Conservation (phyloP, 2,329 filamentous ascomycete species). For the Achaetomium macrosporum region DNA sequence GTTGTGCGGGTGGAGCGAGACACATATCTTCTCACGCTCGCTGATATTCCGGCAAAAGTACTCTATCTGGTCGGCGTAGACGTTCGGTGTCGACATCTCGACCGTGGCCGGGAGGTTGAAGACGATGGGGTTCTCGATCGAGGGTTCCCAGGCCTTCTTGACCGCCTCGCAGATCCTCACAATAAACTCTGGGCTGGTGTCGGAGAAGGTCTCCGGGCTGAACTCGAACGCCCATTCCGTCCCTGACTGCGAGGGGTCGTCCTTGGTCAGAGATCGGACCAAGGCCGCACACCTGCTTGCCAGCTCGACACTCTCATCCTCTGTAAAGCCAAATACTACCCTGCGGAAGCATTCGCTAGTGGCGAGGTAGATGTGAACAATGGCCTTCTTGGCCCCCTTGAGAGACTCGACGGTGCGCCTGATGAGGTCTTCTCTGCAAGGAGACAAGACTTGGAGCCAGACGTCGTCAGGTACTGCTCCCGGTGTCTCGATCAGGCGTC, state of each 20-base stretch:
- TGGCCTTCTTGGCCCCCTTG: slow-evolving; percentile 83
- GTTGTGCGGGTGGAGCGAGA: slow-evolving; percentile 91
- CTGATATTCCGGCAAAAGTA: slow-evolving; percentile 85
- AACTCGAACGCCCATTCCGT: slow-evolving; percentile 77
- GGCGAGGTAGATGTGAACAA: slow-evolving; percentile 92
- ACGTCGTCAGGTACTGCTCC: slow-evolving; percentile 83
- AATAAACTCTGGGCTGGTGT: slow-evolving; percentile 77
- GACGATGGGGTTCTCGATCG: slow-evolving; percentile 74
- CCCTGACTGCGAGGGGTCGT: slow-evolving; percentile 50
- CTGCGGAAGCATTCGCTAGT: slow-evolving; percentile 93
- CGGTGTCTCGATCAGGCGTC: slow-evolving; percentile 77
- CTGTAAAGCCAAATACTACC: slow-evolving; percentile 81
- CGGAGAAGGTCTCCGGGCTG: slow-evolving; percentile 84
- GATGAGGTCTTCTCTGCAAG: slow-evolving; percentile 89
- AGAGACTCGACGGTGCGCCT: slow-evolving; percentile 82
- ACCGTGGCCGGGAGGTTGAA: slow-evolving; percentile 97
- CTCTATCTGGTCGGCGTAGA: slow-evolving; percentile 94
- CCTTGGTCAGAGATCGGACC: slow-evolving; percentile 85
- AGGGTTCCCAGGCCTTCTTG: slow-evolving; percentile 87
- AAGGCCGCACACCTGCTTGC: slow-evolving; percentile 82
- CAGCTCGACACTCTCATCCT: slow-evolving; percentile 73
- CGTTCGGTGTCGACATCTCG: slow-evolving; percentile 88
- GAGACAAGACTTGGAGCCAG: slow-evolving; percentile 84
- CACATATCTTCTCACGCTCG: slow-evolving; percentile 78
- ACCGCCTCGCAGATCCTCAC: slow-evolving; percentile 85